phyloP scores from a whole-genome alignment of 148 eudicot genomes.

The Amaranthus cruentus region DNA sequence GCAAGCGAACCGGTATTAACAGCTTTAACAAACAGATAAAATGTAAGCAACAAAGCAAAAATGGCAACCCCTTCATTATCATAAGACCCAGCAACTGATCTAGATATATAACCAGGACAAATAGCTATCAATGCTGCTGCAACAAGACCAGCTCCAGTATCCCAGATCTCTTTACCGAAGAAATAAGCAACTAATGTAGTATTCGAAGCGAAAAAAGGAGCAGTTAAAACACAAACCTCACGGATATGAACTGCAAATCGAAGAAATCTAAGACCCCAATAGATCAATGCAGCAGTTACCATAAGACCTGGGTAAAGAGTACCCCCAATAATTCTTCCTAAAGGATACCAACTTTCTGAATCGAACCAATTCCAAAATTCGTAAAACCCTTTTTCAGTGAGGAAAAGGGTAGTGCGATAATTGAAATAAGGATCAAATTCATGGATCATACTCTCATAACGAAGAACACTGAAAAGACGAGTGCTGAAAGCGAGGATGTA shows the following conservation, averaged over 20 bases:
- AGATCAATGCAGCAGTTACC: conserved; percentile 89
- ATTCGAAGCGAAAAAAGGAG: conserved; percentile 92
- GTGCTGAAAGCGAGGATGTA: conserved; percentile 79
- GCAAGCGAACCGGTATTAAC: conserved; percentile 90
- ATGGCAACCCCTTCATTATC: conserved; percentile 96
- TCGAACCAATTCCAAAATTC: conserved; percentile 99
- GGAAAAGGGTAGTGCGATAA: conserved; percentile 70
- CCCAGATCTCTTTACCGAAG: conserved; percentile 96
- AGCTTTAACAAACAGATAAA: conserved; percentile 92
- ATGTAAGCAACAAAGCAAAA: conserved; percentile 77
- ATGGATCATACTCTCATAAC: conserved; percentile 96
- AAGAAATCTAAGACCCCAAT: conserved; percentile 56
- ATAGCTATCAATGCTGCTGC: conserved; percentile 93
- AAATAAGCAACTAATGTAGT: conserved; percentile 92
- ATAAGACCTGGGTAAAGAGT: conserved; percentile 94
- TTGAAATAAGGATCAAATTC: conserved; percentile 97
- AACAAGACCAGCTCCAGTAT: conserved; percentile 84
- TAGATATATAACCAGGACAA: conserved; percentile 92
- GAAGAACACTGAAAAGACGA: conserved; percentile 79
- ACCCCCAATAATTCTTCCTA: conserved; percentile 87
- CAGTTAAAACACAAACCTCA: conserved; percentile 91
- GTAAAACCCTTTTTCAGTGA: conserved; percentile 81
- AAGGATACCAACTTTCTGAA: conserved; percentile 91
- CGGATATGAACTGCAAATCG: conserved; percentile 82
- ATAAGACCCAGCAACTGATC: conserved; percentile 96